These are phyloP conservation scores for Paragyromitra xinjiangensis DNA, from an alignment of 495 filamentous ascomycete species.

Conservation along the genomic window DNA sequence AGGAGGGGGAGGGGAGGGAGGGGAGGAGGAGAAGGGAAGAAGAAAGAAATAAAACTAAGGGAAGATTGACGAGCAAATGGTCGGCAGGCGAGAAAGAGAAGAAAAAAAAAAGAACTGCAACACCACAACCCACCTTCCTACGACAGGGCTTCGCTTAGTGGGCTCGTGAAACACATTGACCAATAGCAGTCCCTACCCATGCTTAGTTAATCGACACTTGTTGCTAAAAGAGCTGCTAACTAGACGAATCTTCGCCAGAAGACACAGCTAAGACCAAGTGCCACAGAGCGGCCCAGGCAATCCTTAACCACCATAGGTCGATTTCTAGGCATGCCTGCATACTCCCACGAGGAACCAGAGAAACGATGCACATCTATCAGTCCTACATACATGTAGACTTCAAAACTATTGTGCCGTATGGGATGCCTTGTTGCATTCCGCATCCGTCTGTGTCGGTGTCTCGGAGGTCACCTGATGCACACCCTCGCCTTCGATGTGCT, in stretches of 20 bases:
- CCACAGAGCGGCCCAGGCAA: constrained; percentile 35
- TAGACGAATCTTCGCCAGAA: neutral
- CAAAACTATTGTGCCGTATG: constrained; percentile 29
- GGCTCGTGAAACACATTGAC: constrained; percentile 35
- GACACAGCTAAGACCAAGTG: constrained; percentile 2
- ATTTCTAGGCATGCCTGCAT: constrained; percentile 41
- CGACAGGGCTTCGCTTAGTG: constrained; percentile 42
- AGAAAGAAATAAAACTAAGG: constrained; percentile 29
- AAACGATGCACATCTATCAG: constrained; percentile 7
- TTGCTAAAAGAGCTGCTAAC: constrained; percentile 10
- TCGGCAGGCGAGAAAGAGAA: constrained; percentile 40
- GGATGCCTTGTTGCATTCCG: constrained; percentile 42
- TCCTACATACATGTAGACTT: neutral
- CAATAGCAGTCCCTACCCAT: constrained; percentile 27
- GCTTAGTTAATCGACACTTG: constrained; percentile 38
- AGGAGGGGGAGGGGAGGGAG: constrained; percentile 20
- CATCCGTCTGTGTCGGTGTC: constrained; percentile 48
- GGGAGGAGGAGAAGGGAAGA: constrained; percentile 25
- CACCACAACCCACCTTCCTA: constrained; percentile 30
- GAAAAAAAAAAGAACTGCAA: constrained; percentile 50
- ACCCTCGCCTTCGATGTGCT: constrained; percentile 16
- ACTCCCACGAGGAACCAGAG: constrained; percentile 21
- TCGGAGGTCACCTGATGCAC: constrained; percentile 44
- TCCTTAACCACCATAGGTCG: constrained; percentile 24
- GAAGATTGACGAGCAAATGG: constrained; percentile 39